phyloP scores from a whole-genome alignment of 2,329 filamentous ascomycete genomes.

The Knufia fluminis region DNA sequence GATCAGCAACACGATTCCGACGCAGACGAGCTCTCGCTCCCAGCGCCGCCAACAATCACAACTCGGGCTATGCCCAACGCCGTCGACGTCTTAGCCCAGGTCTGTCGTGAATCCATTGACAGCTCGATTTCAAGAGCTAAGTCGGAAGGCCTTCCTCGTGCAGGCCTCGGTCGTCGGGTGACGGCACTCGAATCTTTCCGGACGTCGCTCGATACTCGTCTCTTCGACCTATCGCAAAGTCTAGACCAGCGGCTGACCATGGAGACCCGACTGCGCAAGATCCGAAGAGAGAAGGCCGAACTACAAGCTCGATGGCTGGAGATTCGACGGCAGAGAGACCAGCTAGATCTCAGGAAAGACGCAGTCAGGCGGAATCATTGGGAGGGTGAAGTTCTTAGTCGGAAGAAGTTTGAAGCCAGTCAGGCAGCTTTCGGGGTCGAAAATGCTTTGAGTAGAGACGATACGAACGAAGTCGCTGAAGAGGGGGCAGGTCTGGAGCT shows the following conservation, averaged over 20 bases:
- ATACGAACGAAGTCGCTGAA: conserved; percentile 24
- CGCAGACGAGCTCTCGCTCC: conserved; percentile 18
- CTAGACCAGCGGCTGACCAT: conserved; percentile 42
- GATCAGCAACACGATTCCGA: conserved; percentile 15
- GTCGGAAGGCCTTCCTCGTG: conserved; percentile 26
- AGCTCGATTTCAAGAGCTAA: conserved; percentile 36
- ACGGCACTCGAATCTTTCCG: conserved; percentile 42
- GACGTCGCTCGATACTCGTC: conserved; percentile 38
- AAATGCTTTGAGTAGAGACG: conserved; percentile 32
- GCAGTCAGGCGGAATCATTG: conserved; percentile 35
- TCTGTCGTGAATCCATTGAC: conserved; percentile 42
- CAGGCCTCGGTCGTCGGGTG: conserved; percentile 36
- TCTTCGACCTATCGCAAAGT: conserved; percentile 44
- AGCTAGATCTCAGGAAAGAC: conserved; percentile 42
- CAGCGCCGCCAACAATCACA: conserved; percentile 27
- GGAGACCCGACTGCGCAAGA: conserved; percentile 36
- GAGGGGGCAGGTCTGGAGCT: conserved; percentile 32
- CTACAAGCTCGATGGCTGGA: conserved; percentile 40
- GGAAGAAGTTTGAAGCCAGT: conserved; percentile 19
- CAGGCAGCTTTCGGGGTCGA: conserved; percentile 33
- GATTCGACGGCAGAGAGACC: conserved; percentile 40
- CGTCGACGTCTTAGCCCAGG: conserved; percentile 43
- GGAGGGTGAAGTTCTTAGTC: conserved; percentile 30
- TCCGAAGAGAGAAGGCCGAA: conserved; percentile 37
- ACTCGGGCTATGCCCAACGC: conserved; percentile 39